Evolutionary conservation across 108 stramenopile genomes (phyloP), one percentile per base, ranked within the genome.

Genomic region (Pseudonitzschia pungens): DNA sequence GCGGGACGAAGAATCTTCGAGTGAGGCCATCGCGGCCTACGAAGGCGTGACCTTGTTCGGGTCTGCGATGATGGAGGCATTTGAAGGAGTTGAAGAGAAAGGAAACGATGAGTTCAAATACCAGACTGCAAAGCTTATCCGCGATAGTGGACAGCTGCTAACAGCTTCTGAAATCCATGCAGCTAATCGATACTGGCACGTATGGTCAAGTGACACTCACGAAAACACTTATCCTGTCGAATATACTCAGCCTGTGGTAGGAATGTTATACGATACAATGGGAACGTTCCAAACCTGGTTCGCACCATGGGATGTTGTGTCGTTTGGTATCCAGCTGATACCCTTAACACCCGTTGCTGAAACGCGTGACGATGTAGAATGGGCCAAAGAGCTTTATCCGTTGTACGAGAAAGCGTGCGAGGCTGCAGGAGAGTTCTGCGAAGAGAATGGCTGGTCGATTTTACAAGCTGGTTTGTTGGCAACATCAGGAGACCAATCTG

Each of bases 21-120:
- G 89, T 27, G 96, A 97, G 69, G 93, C 96, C 11, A 94, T 97
- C 70, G 87, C 92, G 21, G 91, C 92, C 3, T 96, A 93, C 68
- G 95, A 97, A 58, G 91, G 82, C 21, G 77, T 96, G 28, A 89
- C 94, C 28, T 68, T 95, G 29, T 97, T 79, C 71, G 94, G 96
- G 36, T 27, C 68, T 59, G 91, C 71, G 43, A 91, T 96, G 86
- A 73, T 65, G 71, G 64, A 68, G 12, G 40, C 33, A 36, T 71
- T 58, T n/a, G 33, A 52, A 28, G n/a, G 10, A 28, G 32, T 32
- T 12, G 58, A 48, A 20, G 74, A 75, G 14, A 73, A 82, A 32
- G 55, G 65, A 1, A 76, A 73, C 56, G 67, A 89, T 9, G n/a
- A n/a, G n/a, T n/a, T n/a, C n/a, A 82, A 79, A 33, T 70, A 74